These are phyloP conservation scores for Candida tallmaniae DNA, from an alignment of 805 yeast species.

Conservation along the genomic window DNA sequence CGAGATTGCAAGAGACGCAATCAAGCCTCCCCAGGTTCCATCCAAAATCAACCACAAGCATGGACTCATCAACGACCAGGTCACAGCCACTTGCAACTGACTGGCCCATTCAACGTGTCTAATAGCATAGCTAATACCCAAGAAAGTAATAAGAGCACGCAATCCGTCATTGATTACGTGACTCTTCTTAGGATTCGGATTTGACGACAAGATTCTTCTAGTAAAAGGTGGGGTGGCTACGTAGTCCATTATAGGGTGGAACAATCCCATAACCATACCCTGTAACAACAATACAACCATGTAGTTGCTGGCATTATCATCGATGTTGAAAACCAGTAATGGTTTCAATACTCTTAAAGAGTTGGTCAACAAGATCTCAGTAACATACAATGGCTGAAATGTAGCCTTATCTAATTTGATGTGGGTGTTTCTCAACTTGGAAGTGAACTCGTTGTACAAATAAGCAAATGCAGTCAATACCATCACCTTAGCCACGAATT, in stretches of 20 bases:
- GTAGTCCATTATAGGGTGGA: slow-evolving; percentile 43
- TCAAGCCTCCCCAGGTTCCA: slow-evolving; percentile 51
- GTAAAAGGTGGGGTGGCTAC: slow-evolving; percentile 26
- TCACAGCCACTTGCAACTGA: slow-evolving; percentile 56
- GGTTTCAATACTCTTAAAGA: slow-evolving; percentile 22
- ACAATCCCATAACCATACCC: slow-evolving; percentile 56
- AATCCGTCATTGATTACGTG: slow-evolving; percentile 33
- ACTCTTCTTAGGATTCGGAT: slow-evolving; percentile 22
- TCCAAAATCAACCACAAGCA: slow-evolving; percentile 65
- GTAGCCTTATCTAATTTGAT: slow-evolving; percentile 34
- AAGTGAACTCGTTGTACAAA: slow-evolving; percentile 48
- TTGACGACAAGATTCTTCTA: slow-evolving; percentile 32
- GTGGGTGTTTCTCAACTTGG: slow-evolving; percentile 49
- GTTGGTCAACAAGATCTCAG: slow-evolving; percentile 21
- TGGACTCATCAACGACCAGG: slow-evolving; percentile 61
- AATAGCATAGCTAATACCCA: slow-evolving; percentile 69
- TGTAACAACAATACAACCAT: slow-evolving; percentile 34
- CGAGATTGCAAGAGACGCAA: slow-evolving; percentile 33
- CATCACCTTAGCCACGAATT: slow-evolving; percentile 15
- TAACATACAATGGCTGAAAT: slow-evolving; percentile 38
- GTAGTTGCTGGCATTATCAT: slow-evolving; percentile 6
- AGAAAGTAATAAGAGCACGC: slow-evolving; percentile 51
- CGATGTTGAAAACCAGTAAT: slow-evolving; percentile 1
- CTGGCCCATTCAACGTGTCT: slow-evolving; percentile 67
- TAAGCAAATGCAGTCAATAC: slow-evolving; percentile 44